Percentiles rank a stretch among this genome's conserved stretches.
Conservation (phyloP, 163 green algal genomes). For the Chloromonas sp. region DNA sequence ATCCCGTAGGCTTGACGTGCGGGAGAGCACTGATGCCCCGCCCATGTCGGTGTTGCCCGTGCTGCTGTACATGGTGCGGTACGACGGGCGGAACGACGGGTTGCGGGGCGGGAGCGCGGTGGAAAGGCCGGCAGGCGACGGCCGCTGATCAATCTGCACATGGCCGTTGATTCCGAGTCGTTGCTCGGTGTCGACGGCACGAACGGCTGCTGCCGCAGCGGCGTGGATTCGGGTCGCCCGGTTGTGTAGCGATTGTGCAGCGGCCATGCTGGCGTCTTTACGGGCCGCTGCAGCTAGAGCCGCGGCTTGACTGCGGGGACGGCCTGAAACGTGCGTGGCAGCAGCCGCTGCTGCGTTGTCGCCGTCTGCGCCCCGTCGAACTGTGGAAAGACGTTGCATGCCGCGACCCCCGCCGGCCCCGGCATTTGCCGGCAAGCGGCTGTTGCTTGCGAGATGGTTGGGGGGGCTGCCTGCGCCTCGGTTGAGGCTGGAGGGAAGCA, state of each 20-base stretch:
- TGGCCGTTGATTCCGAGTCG: no score
- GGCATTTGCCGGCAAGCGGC: no score
- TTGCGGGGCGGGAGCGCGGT: neutral
- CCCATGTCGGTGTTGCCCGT: neutral
- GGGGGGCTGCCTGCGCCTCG: neutral
- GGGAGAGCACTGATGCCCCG: neutral
- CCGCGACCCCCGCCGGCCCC: no score
- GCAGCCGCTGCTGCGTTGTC: neutral
- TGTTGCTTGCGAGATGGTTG: no score
- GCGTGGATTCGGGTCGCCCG: conserved; percentile 1
- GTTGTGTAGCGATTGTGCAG: neutral
- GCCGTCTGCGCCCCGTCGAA: neutral
- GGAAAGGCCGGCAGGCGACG: neutral
- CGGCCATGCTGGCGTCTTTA: neutral
- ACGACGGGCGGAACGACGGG: neutral
- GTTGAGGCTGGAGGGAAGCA: neutral
- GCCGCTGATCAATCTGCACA: neutral
- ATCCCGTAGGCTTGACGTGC: neutral
- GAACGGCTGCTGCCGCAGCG: neutral
- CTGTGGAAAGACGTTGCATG: neutral
- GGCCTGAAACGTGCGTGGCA: neutral
- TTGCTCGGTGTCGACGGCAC: neutral
- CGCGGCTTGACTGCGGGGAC: neutral
- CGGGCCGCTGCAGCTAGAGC: neutral
- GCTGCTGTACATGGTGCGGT: neutral